phyloP scores from a whole-genome alignment of 805 yeast genomes.

The Komagataella kurtzmanii region DNA sequence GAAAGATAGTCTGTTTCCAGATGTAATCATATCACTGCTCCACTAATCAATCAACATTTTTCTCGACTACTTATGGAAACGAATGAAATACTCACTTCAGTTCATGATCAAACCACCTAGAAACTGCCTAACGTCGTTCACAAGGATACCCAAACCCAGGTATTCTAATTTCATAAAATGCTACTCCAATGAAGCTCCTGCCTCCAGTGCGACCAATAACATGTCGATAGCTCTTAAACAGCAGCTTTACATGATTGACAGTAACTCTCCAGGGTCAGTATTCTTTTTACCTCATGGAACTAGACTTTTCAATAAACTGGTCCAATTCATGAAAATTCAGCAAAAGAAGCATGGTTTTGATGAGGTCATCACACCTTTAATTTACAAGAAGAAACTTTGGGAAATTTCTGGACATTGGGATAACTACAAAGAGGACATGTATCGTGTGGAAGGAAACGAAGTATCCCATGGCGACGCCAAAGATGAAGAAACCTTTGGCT shows the following conservation, averaged over 20 bases:
- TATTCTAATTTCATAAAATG: neutral
- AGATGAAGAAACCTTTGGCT: constrained; percentile 37
- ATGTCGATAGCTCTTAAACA: constrained; percentile 47
- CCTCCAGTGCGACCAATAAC: constrained; percentile 19
- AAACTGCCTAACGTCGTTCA: neutral
- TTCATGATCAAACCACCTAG: neutral
- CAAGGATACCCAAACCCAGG: neutral
- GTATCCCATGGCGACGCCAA: constrained; percentile 10
- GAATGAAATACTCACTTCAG: neutral
- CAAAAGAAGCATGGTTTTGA: constrained; percentile 72
- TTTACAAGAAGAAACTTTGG: constrained; percentile 77
- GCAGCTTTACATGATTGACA: constrained; percentile 65
- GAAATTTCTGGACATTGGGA: constrained; percentile 93
- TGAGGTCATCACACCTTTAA: constrained; percentile 87
- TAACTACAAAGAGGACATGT: constrained; percentile 91
- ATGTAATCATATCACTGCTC: too few relatives aligned
- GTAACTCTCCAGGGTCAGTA: constrained; percentile 79
- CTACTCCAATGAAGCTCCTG: neutral
- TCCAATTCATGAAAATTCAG: constrained; percentile 75
- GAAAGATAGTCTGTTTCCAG: neutral
- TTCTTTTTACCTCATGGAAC: constrained; percentile 93
- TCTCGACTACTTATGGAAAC: neutral
- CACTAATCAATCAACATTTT: neutral
- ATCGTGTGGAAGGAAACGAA: constrained; percentile 59
- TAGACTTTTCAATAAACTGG: constrained; percentile 64